A percentile compares a stretch with the other conserved stretches of the same genome.
These are phyloP conservation scores for Aciculoconidium aculeatum DNA, from an alignment of 805 yeast species.

Conservation along the genomic window DNA sequence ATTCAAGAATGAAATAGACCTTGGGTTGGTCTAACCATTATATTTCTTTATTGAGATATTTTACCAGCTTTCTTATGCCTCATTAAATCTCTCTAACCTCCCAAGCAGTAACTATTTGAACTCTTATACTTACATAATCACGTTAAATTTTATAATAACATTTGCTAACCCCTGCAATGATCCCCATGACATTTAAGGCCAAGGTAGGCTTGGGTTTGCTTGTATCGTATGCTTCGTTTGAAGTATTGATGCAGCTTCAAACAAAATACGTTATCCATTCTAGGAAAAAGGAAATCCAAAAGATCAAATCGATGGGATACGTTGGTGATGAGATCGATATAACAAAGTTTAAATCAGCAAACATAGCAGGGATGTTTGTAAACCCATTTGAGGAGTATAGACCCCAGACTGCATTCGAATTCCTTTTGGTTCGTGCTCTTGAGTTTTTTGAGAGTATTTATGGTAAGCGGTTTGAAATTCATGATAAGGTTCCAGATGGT, in stretches of 20 bases:
- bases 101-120: too few species aligned
- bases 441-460: constrained; percentile 60
- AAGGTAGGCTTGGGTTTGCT: constrained; percentile 40
- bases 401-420: constrained; percentile 85
- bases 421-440: constrained; percentile 61
- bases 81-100: too few species aligned
- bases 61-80: too few species aligned
- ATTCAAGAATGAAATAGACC: too few species aligned
- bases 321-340: constrained; percentile 8
- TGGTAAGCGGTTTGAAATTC: constrained; percentile 31
- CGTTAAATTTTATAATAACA: too few species aligned
- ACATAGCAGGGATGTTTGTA: constrained; percentile 70
- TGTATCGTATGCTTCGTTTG: constrained; percentile 57
- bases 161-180: too few species aligned
- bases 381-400: constrained; percentile 90
- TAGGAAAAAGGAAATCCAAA: constrained; percentile 26
- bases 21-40: too few species aligned
- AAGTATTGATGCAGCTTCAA: constrained; percentile 51
- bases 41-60: too few species aligned
- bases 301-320: not conserved
- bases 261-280: constrained; percentile 49
- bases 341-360: constrained; percentile 29
- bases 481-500: constrained; percentile 43
- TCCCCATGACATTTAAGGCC: constrained; percentile 21
- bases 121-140: too few species aligned